These are phyloP conservation scores for Plectosphaerella cucumerina DNA, from an alignment of 2,329 filamentous ascomycete species.

Conservation along the genomic window DNA sequence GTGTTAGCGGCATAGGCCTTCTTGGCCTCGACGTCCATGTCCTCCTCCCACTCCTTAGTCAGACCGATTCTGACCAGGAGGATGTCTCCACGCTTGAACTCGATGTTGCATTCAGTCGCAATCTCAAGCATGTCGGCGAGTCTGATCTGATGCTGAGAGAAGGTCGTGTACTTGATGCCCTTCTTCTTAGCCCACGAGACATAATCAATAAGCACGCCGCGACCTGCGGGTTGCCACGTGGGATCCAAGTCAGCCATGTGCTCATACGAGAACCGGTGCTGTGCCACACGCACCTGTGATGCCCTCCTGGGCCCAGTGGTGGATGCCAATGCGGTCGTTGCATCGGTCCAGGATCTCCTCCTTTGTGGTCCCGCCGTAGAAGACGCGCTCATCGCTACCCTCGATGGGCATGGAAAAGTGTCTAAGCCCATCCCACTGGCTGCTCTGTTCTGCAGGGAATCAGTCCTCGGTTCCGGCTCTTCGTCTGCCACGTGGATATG, in stretches of 20 bases:
- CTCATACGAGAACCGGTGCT: no score
- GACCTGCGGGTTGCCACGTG: slow-evolving; percentile 24
- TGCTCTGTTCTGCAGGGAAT: neutral
- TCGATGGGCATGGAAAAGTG: neutral
- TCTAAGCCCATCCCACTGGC: neutral
- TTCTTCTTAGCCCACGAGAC: slow-evolving; percentile 44
- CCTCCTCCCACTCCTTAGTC: slow-evolving; percentile 21
- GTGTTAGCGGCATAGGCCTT: slow-evolving; percentile 19
- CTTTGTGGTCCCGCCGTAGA: slow-evolving; percentile 29
- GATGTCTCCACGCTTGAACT: slow-evolving; percentile 46
- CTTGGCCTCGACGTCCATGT: slow-evolving; percentile 14
- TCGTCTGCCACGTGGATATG: no score
- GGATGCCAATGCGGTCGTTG: slow-evolving; percentile 41
- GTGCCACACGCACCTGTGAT: slow-evolving; percentile 20
- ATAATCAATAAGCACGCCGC: slow-evolving; percentile 50
- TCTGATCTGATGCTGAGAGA: slow-evolving; percentile 46
- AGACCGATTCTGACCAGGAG: slow-evolving; percentile 40
- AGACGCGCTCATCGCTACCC: no score
- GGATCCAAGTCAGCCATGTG: slow-evolving; percentile 27
- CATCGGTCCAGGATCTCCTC: slow-evolving; percentile 36
- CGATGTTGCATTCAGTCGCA: slow-evolving; percentile 35
- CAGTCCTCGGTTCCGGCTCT: no score
- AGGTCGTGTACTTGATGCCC: slow-evolving; percentile 45
- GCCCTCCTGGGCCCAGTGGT: slow-evolving; percentile 42
- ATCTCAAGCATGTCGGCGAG: slow-evolving; percentile 8